These are phyloP conservation scores for Aspergillus eucalypticola DNA, from an alignment of 2,329 filamentous ascomycete genomes.

Conservation along the genomic window DNA sequence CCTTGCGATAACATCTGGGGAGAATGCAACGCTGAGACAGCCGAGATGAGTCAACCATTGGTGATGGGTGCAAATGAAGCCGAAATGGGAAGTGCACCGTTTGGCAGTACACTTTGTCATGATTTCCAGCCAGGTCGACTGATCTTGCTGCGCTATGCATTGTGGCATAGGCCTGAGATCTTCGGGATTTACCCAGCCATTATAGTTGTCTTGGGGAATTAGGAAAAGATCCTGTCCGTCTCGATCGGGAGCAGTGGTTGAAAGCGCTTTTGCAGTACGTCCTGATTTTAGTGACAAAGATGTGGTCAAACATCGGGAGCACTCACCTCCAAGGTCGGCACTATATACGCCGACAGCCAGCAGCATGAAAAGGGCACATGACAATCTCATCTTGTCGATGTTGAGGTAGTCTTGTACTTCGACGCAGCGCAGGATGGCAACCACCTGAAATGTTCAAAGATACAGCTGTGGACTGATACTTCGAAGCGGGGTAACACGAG, in stretches of 20 bases:
- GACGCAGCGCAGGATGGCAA: too few relatives aligned
- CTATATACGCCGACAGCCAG: not conserved
- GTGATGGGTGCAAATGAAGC: slow-evolving; percentile 3
- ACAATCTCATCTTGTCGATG: not conserved
- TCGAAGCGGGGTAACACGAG: too few relatives aligned
- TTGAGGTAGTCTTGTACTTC: not conserved
- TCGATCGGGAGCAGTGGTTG: not conserved
- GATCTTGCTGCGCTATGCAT: slow-evolving; percentile 13
- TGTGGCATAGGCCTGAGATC: slow-evolving; percentile 8
- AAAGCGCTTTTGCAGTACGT: not conserved
- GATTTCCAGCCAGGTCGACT: not conserved
- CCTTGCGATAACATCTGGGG: not conserved
- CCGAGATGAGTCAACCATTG: slow-evolving; percentile 13
- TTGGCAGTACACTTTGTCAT: slow-evolving; percentile 7
- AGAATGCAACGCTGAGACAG: slow-evolving; percentile 7
- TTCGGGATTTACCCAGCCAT: slow-evolving; percentile 11
- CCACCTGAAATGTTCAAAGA: too few relatives aligned
- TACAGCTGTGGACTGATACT: too few relatives aligned
- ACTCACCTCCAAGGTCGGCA: not conserved
- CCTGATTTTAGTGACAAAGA: not conserved
- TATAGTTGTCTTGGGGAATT: not conserved
- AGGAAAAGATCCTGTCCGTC: not conserved
- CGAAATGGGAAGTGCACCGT: slow-evolving; percentile 5
- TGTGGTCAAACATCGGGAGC: not conserved
- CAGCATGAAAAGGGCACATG: not conserved